Base-by-base conservation (phyloP, 768 basidiomycete genomes). In the Collybiopsis luxurians region DNA sequence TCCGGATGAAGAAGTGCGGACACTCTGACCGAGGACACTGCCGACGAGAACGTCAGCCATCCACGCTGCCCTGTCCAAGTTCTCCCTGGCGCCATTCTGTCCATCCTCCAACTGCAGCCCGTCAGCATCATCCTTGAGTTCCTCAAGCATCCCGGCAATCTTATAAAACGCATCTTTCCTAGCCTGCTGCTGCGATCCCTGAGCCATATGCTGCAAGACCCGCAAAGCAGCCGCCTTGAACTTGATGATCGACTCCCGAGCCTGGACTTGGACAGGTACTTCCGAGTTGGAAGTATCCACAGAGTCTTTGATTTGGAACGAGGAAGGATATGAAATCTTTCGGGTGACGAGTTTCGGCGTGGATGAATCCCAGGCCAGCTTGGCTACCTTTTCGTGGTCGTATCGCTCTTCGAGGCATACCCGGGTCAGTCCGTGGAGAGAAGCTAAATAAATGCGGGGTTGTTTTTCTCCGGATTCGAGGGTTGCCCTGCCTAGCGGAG, bases 31-130 rank as follows among this genome's bases (percentile, higher is more conserved):
- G 13, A 55, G 45, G 19, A 87, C 70, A n/a, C 72, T 78, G 10
- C 86, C 79, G 15, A 91, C 78, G 31, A 92, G 77, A 12, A 90
- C 83, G 63, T 92, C 90, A 0, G 89, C 88, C 79, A 91, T 84
- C 83, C 86, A 89, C 3, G 84, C 79, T 0, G 85, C 82, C 27
- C 83, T 74, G 9, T 55, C 54, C 24, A 55, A 28, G 36, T 55
- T 55, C n/a, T 55, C 54, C n/a, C 54, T 34, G 17, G 40, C 43
- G n/a, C 45, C 31, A 55, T 55, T 47, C 13, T 34, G 43, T 23
- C 43, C 54, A 28, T 55, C 54, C n/a, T 55, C 54, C 12, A 31
- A 17, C 27, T 54, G 26, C 23, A 55, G 54, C 2, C 80, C 77
- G 61, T 82, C 79, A 0, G 85, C 79, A 36, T 92, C 88, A 58